phyloP scores from a whole-genome alignment of 305 asterid genomes.

The Solanum chacoense region DNA sequence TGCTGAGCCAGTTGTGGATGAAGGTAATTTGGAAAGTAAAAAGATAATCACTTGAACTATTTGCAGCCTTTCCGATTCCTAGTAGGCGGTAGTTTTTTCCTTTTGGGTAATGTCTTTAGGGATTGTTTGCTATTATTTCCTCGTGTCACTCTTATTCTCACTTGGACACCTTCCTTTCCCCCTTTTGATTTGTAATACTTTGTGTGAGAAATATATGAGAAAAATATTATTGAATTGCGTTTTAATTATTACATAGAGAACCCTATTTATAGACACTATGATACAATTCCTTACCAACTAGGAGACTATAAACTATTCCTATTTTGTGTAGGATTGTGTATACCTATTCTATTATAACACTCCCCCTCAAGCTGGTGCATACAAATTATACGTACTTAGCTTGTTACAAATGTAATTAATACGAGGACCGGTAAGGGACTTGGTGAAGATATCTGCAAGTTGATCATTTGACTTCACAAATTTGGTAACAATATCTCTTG shows the following conservation, averaged over 20 bases:
- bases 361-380: not conserved
- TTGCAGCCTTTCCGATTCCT: not conserved
- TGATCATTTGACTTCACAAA: not conserved
- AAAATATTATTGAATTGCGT: not conserved
- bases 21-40: constrained; percentile 35
- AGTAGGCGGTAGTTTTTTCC: not conserved
- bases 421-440: not conserved
- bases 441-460: not conserved
- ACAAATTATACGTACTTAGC: not conserved
- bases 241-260: not conserved
- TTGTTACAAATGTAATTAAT: not conserved
- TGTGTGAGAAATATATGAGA: not conserved
- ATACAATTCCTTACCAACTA: not conserved
- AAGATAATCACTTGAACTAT: not conserved
- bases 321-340: not conserved
- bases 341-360: not conserved
- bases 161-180: not conserved
- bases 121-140: not conserved
- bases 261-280: not conserved
- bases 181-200: not conserved
- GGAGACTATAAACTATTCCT: not conserved
- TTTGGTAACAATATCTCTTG: not conserved
- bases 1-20: constrained; percentile 84
- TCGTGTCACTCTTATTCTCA: not conserved
- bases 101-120: not conserved